Evolutionary conservation across 2,329 filamentous ascomycete species (phyloP), one percentile per base, ranked within the genome.

Genomic region (Exophiala xenobiotica): DNA sequence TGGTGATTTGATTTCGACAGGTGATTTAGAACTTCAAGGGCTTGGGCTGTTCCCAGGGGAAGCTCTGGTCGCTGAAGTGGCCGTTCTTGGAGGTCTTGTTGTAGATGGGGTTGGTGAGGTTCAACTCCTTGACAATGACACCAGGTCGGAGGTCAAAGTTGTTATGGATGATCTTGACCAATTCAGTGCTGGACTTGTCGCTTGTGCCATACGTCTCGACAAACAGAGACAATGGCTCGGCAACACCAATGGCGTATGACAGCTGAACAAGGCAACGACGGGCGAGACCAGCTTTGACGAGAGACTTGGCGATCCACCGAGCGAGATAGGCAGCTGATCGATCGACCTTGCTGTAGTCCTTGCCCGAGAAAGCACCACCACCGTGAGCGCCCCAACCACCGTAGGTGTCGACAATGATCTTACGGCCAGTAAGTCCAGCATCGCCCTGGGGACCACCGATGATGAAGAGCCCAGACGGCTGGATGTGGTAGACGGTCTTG

Each of bases 291-390:
- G 92, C 88, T 67, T 85, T 77, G 65, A 99, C 89, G 61, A 99
- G 83, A 35, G 93, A 99, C 84, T 99, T 99, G 78, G 93, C 93
- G 74, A 99, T 91, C 93, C 93, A 99, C 73, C 93, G 90, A 64
- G 83, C 91, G 65, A 97, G 85, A 79, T 99, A 99, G 69, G 93
- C 93, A 63, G 93, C 93, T 47, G 93, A 97, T 67, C 93, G 89
- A 73, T 99, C 93, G 76, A 99, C 93, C 85, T 99, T 99, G 83
- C 90, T 96, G 85, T 96, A 99, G 76, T 99, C 93, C 87, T 99
- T 99, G 69, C 93, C 93, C 68, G 93, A 97, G 88, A 99, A 99
- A 74, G 93, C 93, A 87, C 93, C 93, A 81, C 93, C 93, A 82
- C 93, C 93, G 82, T 99, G 93, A 66, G 93, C 93, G 79, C 93